Conservation (phyloP, 1,284 basidiomycete genomes). For the Microbotryomycetes sp. region DNA sequence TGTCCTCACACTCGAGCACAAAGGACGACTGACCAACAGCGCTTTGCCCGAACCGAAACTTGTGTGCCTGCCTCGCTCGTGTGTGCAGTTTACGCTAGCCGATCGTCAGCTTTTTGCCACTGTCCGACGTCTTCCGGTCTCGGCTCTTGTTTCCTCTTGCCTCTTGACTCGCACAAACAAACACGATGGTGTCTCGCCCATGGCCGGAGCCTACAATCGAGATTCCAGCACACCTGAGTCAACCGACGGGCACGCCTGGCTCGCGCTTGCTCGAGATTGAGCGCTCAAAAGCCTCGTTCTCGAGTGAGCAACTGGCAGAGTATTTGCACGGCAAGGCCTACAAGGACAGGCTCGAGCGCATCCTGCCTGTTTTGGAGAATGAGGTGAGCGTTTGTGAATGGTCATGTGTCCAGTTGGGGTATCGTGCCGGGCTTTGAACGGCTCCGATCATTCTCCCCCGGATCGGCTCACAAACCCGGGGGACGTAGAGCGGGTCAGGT, state of each 20-base stretch:
- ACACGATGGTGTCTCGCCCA: not conserved
- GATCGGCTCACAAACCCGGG: too few species aligned
- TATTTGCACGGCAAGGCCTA: constrained; percentile 28
- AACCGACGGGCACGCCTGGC: constrained; percentile 18
- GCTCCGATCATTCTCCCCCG: not conserved
- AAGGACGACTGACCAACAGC: too few species aligned
- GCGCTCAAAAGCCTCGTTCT: constrained; percentile 29
- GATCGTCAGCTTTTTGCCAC: too few species aligned
- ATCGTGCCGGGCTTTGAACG: not conserved
- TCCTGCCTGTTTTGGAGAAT: constrained; percentile 22
- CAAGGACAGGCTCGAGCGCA: constrained; percentile 12
- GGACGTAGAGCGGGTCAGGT: too few species aligned
- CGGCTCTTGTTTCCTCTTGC: too few species aligned
- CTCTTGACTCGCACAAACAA: too few species aligned
- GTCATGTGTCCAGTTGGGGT: not conserved
- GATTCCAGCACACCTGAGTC: constrained; percentile 20
- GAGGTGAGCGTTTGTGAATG: constrained; percentile 14
- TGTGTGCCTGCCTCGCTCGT: too few species aligned
- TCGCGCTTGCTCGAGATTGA: constrained; percentile 31
- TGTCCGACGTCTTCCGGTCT: too few species aligned
- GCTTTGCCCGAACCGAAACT: too few species aligned
- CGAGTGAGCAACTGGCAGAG: constrained; percentile 17
- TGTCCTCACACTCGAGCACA: too few species aligned
- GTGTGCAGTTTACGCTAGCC: too few species aligned
- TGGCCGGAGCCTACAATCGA: constrained; percentile 4